A percentile compares a stretch with the other conserved stretches of the same genome.
Evolutionary conservation across 257 asterid genomes (phyloP).

Genomic region (Thymus mandschuricus): DNA sequence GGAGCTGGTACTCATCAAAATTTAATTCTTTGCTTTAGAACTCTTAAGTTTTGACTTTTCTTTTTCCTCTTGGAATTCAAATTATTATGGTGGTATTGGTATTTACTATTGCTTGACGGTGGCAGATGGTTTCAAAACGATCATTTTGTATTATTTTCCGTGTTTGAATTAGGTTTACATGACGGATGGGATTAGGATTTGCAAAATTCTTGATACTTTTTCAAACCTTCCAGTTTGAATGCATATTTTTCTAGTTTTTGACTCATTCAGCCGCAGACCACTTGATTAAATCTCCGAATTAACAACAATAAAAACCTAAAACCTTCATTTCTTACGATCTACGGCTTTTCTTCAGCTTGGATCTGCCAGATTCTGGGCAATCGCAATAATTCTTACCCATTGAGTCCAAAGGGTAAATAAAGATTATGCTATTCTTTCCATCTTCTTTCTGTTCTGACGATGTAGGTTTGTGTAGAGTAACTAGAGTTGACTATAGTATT

Average conservation of each 20-base stretch:
- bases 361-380: slow-evolving; percentile 30
- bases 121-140: neutral
- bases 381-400: neutral
- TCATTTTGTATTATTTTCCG: neutral
- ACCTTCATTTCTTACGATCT: slow-evolving; percentile 23
- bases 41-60: neutral
- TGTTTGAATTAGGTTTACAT: neutral
- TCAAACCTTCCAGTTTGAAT: slow-evolving; percentile 18
- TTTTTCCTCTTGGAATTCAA: neutral
- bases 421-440: neutral
- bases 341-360: slow-evolving; percentile 14
- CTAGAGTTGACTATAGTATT: slow-evolving; percentile 24
- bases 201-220: slow-evolving; percentile 3
- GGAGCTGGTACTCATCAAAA: slow-evolving; percentile 19
- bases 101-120: neutral
- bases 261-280: slow-evolving; percentile 20
- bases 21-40: neutral
- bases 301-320: neutral
- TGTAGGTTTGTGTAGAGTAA: neutral
- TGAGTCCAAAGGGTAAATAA: neutral
- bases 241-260: slow-evolving; percentile 11
- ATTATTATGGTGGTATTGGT: neutral
- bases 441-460: neutral
- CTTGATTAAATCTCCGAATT: neutral
- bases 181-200: too few relatives aligned